Evolutionary conservation across 306 rosid species (phyloP).

Genomic region (Sindora glabra): DNA sequence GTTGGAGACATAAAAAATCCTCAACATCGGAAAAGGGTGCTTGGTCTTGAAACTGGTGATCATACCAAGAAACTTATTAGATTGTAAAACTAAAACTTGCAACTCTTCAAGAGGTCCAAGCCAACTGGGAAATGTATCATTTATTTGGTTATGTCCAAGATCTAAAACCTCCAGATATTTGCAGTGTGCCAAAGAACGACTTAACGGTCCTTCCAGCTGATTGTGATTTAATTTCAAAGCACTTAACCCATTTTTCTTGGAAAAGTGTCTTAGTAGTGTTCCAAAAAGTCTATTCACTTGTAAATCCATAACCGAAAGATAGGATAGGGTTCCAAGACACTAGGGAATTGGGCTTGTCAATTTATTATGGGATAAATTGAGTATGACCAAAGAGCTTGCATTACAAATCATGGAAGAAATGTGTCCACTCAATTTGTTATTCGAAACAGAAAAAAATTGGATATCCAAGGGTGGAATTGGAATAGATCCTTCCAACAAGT

Average conservation of each 20-base stretch:
- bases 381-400: not conserved
- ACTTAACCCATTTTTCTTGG: not conserved
- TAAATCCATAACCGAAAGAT: constrained; percentile 12
- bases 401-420: not conserved
- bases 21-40: constrained; percentile 7
- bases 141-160: constrained; percentile 26
- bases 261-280: not conserved
- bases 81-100: constrained; percentile 22
- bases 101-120: constrained; percentile 14
- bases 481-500: constrained; percentile 20
- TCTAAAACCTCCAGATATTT: constrained; percentile 10
- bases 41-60: not conserved
- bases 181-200: constrained; percentile 11
- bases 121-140: constrained; percentile 27
- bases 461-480: not conserved
- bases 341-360: constrained; percentile 13
- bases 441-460: not conserved
- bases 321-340: not conserved
- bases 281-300: constrained; percentile 24
- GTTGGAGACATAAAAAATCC: constrained; percentile 27
- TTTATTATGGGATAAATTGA: constrained; percentile 10
- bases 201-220: constrained; percentile 24
- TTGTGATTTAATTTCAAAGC: constrained; percentile 20
- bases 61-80: constrained; percentile 27
- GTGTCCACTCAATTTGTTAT: constrained; percentile 13